Base-by-base conservation (phyloP, 805 yeast species). In the Candida vartiovaarae region DNA sequence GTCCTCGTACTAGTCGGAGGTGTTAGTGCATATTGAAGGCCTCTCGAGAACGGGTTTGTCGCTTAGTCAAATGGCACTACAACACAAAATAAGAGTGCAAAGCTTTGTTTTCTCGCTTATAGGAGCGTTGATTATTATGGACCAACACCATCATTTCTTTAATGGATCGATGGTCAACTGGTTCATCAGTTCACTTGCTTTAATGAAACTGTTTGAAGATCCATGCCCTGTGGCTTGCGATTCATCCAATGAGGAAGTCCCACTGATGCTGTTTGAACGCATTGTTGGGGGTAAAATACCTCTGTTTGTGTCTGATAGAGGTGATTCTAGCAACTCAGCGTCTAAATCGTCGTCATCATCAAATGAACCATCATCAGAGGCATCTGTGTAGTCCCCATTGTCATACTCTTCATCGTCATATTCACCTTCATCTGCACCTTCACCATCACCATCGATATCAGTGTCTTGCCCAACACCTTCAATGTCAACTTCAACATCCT, bases 251-350 rank as follows among this genome's bases (percentile, higher is more conserved):
- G 20, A 15, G 20, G 20, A 15, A 15, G 20, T 15, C 20, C 20
- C 20, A 15, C 20, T 15, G 20, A 15, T 15, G 20, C 20, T 15
- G 20, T 15, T 15, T 15, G 20, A 15, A 33, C 34, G 34, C 48
- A 41, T 38, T 28, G 43, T 50, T 4, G 52, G 49, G 15, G 40
- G 8, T n/a, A 42, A 53, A 8, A 44, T 40, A 25, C 39, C 41
- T 28, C 41, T 30, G 24, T 34, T 4, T 27, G 30, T 10, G 6
- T 15, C 20, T 15, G 20, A 15, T 15, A 47, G 32, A 9, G 50
- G 43, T 4, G 64, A 67, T 5, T 51, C 50, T 26, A 60, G 52
- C 11, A 57, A 49, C 28, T 60, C 67, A 27, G 54, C 65, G 40
- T 59, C 64, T 8, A 58, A 42, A 30, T 56, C 60, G n/a, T 55